These are phyloP conservation scores for Ascochyta fabae DNA, from an alignment of 2,329 filamentous ascomycete species.

Conservation along the genomic window DNA sequence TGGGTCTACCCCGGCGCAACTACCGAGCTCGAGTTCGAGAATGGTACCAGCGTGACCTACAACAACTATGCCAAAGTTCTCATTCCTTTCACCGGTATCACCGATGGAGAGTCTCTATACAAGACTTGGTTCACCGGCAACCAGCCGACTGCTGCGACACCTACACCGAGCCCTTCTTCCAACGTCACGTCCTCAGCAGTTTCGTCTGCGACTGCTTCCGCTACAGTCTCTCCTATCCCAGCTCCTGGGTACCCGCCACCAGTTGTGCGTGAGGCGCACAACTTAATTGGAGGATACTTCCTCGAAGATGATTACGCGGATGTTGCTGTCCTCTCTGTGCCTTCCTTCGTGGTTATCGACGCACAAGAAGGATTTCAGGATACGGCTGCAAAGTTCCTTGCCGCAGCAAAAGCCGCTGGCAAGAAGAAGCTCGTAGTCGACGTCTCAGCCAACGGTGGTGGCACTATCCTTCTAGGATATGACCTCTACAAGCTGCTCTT, in stretches of 20 bases:
- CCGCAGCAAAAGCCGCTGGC: slow-evolving; percentile 54
- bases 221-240: slow-evolving; percentile 33
- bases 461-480: slow-evolving; percentile 65
- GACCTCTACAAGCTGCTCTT: slow-evolving; percentile 67
- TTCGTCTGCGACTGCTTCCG: slow-evolving; percentile 23
- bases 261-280: slow-evolving; percentile 49
- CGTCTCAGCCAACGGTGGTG: slow-evolving; percentile 64
- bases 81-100: slow-evolving; percentile 51
- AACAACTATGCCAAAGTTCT: slow-evolving; percentile 54
- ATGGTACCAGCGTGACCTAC: slow-evolving; percentile 51
- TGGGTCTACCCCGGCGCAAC: slow-evolving; percentile 52
- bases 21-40: slow-evolving; percentile 55
- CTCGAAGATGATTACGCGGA: slow-evolving; percentile 55
- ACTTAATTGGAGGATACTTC: slow-evolving; percentile 57
- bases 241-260: slow-evolving; percentile 55
- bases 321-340: slow-evolving; percentile 54
- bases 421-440: slow-evolving; percentile 69
- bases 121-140: slow-evolving; percentile 42
- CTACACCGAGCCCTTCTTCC: slow-evolving; percentile 25
- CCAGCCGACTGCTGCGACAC: slow-evolving; percentile 27
- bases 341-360: slow-evolving; percentile 48
- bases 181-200: slow-evolving; percentile 17
- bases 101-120: slow-evolving; percentile 52
- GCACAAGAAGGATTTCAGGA: slow-evolving; percentile 50
- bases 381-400: slow-evolving; percentile 52